Base-by-base conservation (phyloP, 1,139 yeast species). In the Scheffersomyces titani region DNA sequence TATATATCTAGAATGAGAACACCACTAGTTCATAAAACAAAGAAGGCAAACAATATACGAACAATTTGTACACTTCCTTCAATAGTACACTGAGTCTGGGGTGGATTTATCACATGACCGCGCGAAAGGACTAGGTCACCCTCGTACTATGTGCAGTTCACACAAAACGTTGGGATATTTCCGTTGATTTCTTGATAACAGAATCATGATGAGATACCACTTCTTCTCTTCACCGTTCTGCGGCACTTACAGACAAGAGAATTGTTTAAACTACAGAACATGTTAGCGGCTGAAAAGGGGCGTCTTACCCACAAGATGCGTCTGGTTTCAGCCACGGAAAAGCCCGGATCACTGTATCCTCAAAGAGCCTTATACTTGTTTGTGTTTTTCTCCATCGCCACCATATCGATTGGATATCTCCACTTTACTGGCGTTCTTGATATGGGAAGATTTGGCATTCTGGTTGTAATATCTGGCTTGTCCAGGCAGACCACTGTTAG, bases 401-500 rank as follows among this genome's bases (percentile, higher is more conserved):
- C 45, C 19, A 19, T 49, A 21, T 19, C 51, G 47, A 54, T 18
- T 24, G 44, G 19, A 20, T 19, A 24, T 54, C 52, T 40, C 55
- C 44, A 24, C 40, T 19, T 20, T 22, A 24, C 22, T 21, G 18
- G 20, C 13, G 44, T 16, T n/a, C 20, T 19, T 22, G 18, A 44
- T 19, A 24, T n/a, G n/a, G 19, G 24, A 36, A 16, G 21, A 18
- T 19, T 44, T 19, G 13, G 52, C 40, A n/a, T 13, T 30, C n/a
- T 21, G 20, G 7, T 13, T 19, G 9, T 11, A 18, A 19, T 16
- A 22, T 3, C n/a, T 16, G 5, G 11, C 21, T 11, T 24, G 19
- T 49, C 59, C 19, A 56, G 56, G 36, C 60, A 63, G 47, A 49
- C 60, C 45, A 49, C 57, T 9, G 21, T 21, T 13, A 16, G 52